Evolutionary conservation across 306 rosid species (phyloP).

Genomic region (Vachellia pachyceras): DNA sequence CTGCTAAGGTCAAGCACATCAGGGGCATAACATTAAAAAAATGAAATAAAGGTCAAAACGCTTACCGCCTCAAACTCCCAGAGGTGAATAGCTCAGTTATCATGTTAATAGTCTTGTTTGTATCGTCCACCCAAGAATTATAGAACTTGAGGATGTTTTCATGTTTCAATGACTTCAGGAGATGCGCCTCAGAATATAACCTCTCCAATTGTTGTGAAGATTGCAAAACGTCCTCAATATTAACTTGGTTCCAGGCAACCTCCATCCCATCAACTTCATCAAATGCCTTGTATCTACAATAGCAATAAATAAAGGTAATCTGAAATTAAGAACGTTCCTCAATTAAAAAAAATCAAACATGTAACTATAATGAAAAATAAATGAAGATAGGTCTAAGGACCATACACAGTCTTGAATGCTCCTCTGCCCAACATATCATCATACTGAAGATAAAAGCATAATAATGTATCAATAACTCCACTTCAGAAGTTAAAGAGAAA

Average conservation of each 20-base stretch:
- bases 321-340: background rate
- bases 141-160: conserved; percentile 72
- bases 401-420: conserved; percentile 96
- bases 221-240: conserved; percentile 76
- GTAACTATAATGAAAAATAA: background rate
- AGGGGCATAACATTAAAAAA: background rate
- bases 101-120: conserved; percentile 70
- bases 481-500: background rate
- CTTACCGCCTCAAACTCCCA: conserved; percentile 93
- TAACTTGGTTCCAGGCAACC: conserved; percentile 90
- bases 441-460: conserved; percentile 55
- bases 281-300: conserved; percentile 77
- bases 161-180: conserved; percentile 84
- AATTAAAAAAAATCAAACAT: background rate
- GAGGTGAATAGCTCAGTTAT: conserved; percentile 92
- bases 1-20: background rate
- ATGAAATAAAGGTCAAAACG: background rate
- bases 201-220: conserved; percentile 67
- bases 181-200: conserved; percentile 82
- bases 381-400: conserved; percentile 26
- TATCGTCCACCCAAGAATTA: conserved; percentile 86
- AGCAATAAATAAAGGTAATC: background rate
- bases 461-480: conserved; percentile 13
- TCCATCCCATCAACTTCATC: conserved; percentile 85
- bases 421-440: conserved; percentile 87